Base-by-base conservation (phyloP, 495 filamentous ascomycete genomes). In the Aspergillus affinis region DNA sequence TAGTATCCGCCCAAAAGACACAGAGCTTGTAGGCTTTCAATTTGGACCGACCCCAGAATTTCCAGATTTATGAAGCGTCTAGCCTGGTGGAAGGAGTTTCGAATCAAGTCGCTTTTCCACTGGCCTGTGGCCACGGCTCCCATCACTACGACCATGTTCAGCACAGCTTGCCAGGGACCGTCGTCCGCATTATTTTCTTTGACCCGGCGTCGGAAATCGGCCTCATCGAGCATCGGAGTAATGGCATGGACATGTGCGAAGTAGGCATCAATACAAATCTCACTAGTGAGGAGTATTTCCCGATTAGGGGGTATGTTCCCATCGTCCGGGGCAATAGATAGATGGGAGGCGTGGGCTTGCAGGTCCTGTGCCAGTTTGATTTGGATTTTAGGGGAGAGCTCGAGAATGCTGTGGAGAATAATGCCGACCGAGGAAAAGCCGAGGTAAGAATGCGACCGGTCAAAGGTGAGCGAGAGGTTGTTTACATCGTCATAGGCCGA, bases 61-160 rank as follows among this genome's bases (percentile, higher is more conserved):
- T 88, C 86, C 66, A 89, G 80, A n/a, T 79, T 76, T 6, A 89
- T 75, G 63, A 85, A 81, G 56, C 82, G 79, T 70, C 85, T 84
- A 17, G 86, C 82, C 20, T 81, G 78, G 67, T 81, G 82, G 74
- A 86, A 89, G 75, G 86, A 89, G 0, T 81, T 10, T 6, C 29
- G 29, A 6, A 32, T 32, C 7, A 32, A 32, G 6, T 32, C 29
- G 29, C 29, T 32, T 32, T 32, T 8, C 29, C 29, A 32, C 8
- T 32, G 29, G 29, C 29, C 29, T 6, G 8, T 4, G 29, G 49
- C 84, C 53, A 91, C 84, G 67, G 82, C 85, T 13, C 88, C 88
- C 77, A 90, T 81, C 15, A 87, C 87, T 58, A 91, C 85, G 36
- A 91, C 87, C 76, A 88, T 90, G 69, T 91, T 90, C 36, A 89